phyloP scores from a whole-genome alignment of 495 filamentous ascomycete genomes.

The Tetracladium marchalianum region DNA sequence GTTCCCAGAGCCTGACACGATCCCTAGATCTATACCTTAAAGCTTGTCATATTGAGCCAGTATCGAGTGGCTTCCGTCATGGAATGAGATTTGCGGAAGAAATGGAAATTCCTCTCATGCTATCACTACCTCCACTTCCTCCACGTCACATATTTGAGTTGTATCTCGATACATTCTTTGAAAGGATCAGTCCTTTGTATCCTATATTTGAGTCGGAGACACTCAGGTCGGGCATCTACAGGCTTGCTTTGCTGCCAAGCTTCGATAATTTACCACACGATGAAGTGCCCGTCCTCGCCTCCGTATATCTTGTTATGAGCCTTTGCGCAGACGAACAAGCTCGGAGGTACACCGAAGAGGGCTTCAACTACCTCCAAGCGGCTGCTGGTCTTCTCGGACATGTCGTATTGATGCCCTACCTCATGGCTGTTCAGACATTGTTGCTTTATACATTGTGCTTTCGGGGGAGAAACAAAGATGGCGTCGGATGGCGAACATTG shows the following conservation, averaged over 20 bases:
- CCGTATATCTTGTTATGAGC: constrained; percentile 1
- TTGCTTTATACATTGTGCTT: not conserved
- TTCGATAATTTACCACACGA: not conserved
- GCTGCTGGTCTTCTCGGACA: not conserved
- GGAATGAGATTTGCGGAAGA: constrained; percentile 1
- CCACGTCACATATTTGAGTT: not conserved
- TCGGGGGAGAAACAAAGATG: constrained; percentile 1
- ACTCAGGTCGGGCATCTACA: not conserved
- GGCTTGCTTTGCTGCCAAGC: not conserved
- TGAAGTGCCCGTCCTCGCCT: not conserved
- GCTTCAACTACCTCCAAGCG: not conserved
- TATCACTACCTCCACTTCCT: not conserved
- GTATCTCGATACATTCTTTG: not conserved
- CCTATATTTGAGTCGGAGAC: not conserved
- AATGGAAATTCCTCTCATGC: not conserved
- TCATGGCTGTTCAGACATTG: not conserved
- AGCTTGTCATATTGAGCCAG: not conserved
- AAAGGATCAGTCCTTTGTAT: not conserved
- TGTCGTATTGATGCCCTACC: constrained; percentile 1
- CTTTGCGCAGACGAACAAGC: not conserved
- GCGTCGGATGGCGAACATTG: not conserved
- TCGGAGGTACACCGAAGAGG: not conserved
- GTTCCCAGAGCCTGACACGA: not conserved
- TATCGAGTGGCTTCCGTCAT: not conserved
- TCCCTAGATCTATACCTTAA: not conserved